Evolutionary conservation across 441 rosid species (phyloP).

Genomic region (Erodium moschatum): DNA sequence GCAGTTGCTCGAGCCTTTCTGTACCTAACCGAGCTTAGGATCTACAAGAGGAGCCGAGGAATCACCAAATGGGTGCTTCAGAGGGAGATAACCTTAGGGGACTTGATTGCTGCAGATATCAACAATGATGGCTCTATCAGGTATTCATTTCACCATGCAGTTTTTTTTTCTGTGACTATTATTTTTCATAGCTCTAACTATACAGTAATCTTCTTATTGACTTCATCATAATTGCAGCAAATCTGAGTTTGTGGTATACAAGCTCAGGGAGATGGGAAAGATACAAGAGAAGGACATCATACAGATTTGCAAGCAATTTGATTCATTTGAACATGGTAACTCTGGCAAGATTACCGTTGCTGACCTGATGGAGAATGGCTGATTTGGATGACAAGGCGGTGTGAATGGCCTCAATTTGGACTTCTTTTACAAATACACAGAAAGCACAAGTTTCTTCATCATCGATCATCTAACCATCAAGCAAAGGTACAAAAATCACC

Average conservation of each 20-base stretch:
- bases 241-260: slow-evolving; percentile 6
- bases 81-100: slow-evolving; percentile 54
- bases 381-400: slow-evolving; percentile 10
- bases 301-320: slow-evolving; percentile 9
- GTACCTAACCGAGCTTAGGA: slow-evolving; percentile 49
- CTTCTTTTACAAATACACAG: slow-evolving; percentile 8
- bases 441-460: not conserved
- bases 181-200: not conserved
- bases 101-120: slow-evolving; percentile 60
- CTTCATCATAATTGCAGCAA: not conserved
- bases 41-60: slow-evolving; percentile 45
- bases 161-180: not conserved
- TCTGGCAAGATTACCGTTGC: slow-evolving; percentile 2
- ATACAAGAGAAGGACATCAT: slow-evolving; percentile 9
- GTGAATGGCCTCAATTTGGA: not conserved
- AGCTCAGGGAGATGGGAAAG: slow-evolving; percentile 11
- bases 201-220: not conserved
- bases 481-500: not conserved
- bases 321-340: slow-evolving; percentile 7
- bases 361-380: slow-evolving; percentile 16
- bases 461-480: slow-evolving; percentile 4
- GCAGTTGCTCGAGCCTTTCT: slow-evolving; percentile 59
- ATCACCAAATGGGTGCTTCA: slow-evolving; percentile 58
- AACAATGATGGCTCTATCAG: slow-evolving; percentile 61
- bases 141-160: slow-evolving; percentile 25